Evolutionary conservation across 352 stramenopile genomes (phyloP), one percentile per base, ranked within the genome.

Genomic region (Phytophthora pseudosyringae): DNA sequence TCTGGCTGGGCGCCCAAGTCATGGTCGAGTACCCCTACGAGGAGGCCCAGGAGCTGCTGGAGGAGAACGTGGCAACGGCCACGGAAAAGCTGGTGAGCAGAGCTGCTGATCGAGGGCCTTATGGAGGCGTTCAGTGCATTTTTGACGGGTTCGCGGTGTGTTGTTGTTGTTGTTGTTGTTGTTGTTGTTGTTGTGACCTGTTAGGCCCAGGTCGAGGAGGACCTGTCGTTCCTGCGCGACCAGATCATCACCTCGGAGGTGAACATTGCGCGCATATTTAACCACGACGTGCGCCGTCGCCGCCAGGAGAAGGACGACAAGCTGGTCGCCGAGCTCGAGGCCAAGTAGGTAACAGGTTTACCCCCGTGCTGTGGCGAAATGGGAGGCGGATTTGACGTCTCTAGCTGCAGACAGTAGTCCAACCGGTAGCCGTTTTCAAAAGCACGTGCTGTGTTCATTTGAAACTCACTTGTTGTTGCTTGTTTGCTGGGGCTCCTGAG

Each of bases 241-340:
- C 94, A 98, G 83, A 98, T 98, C 80, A 98, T 98, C 73, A 99
- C 95, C 32, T 95, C 93, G 0, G 97, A 99, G 81, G 97, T 99
- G 31, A 98, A 97, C 78, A 98, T 98, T 73, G 95, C 88, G 62
- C 83, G 97, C 56, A 97, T 99, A 71, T 99, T 98, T 80, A 99
- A 99, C 83, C 95, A 97, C 85, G 96, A 99, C 80, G 94, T 99
- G 48, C 83, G 86, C 50, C 87, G 87, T 52, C 87, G 87, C 57
- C 87, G 84, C 71, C 68, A 90, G 72, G 84, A 90, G 59, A 84
- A 91, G 62, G 84, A 93, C 44, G 77, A 89, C 43, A 69, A 76
- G 46, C 66, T 91, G 15, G 75, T 81, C 4, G 80, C 78, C 2
- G 84, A 89, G 56, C 62, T 93, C 0, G 75, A 90, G 54, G 81